Percentiles rank a stretch among this genome's conserved stretches.
Evolutionary conservation across 2,329 filamentous ascomycete genomes (phyloP).

Genomic region (Catunica adiposa): DNA sequence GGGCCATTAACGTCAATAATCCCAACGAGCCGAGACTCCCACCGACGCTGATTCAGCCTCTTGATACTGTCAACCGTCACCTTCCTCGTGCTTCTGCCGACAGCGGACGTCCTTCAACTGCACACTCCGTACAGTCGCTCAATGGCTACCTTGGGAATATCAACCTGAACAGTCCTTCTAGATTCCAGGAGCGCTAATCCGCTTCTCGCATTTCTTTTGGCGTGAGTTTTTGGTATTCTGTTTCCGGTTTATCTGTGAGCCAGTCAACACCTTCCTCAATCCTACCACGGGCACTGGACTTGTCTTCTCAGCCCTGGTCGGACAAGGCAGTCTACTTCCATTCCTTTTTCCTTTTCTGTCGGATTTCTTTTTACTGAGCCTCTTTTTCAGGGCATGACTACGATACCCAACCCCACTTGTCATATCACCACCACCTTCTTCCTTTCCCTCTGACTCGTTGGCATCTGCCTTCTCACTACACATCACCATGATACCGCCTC

Average conservation of each 20-base stretch:
- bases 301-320: too few species aligned
- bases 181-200: too few species aligned
- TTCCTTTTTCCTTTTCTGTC: too few species aligned
- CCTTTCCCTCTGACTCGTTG: conserved; percentile 19
- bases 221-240: too few species aligned
- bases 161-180: conserved; percentile 22
- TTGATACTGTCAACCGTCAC: conserved; percentile 73
- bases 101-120: conserved; percentile 82
- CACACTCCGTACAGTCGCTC: conserved; percentile 59
- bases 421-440: conserved; percentile 20
- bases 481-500: not conserved
- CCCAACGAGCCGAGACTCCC: conserved; percentile 47
- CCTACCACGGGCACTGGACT: too few species aligned
- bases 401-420: conserved; percentile 28
- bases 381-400: conserved; percentile 48
- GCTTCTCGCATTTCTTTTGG: too few species aligned
- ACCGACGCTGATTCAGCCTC: conserved; percentile 47
- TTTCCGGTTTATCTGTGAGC: too few species aligned
- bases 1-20: conserved; percentile 47
- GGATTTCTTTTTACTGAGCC: conserved; percentile 32
- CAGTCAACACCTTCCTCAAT: too few species aligned
- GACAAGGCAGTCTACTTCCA: too few species aligned
- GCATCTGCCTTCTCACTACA: not conserved
- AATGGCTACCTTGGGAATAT: conserved; percentile 80
- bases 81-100: conserved; percentile 71